Conservation (phyloP, 2,329 filamentous ascomycete genomes). For the Colletotrichum orbiculare region DNA sequence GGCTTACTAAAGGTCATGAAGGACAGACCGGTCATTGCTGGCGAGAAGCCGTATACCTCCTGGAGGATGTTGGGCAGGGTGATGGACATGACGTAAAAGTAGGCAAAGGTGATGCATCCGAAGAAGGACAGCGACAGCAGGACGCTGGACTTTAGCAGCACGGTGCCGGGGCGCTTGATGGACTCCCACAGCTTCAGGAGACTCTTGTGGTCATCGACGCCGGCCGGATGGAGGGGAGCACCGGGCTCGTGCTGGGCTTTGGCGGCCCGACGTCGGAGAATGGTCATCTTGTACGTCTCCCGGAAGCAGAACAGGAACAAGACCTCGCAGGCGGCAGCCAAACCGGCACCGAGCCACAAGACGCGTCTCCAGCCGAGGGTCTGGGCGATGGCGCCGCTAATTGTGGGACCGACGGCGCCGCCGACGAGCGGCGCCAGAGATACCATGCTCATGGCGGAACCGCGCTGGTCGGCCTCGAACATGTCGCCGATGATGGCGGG, state of each 20-base stretch:
- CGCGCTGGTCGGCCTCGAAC: slow-evolving; percentile 66
- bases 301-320: slow-evolving; percentile 62
- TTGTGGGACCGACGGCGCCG: slow-evolving; percentile 66
- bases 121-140: slow-evolving; percentile 61
- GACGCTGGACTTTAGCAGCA: slow-evolving; percentile 62
- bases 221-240: slow-evolving; percentile 19
- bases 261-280: slow-evolving; percentile 58
- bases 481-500: slow-evolving; percentile 74
- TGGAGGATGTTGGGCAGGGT: slow-evolving; percentile 63
- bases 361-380: slow-evolving; percentile 65
- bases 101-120: slow-evolving; percentile 60
- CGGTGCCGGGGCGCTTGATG: slow-evolving; percentile 57
- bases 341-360: slow-evolving; percentile 59
- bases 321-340: slow-evolving; percentile 61
- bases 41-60: slow-evolving; percentile 59
- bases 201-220: slow-evolving; percentile 39
- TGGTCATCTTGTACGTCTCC: slow-evolving; percentile 71
- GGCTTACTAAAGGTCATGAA: slow-evolving; percentile 66
- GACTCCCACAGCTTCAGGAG: slow-evolving; percentile 51
- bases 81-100: slow-evolving; percentile 65
- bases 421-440: slow-evolving; percentile 68
- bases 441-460: slow-evolving; percentile 67
- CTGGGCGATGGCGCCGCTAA: slow-evolving; percentile 66
- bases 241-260: slow-evolving; percentile 46
- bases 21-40: slow-evolving; percentile 61